Conservation (phyloP, 2,329 filamentous ascomycete species). For the Laburnicola sp. region DNA sequence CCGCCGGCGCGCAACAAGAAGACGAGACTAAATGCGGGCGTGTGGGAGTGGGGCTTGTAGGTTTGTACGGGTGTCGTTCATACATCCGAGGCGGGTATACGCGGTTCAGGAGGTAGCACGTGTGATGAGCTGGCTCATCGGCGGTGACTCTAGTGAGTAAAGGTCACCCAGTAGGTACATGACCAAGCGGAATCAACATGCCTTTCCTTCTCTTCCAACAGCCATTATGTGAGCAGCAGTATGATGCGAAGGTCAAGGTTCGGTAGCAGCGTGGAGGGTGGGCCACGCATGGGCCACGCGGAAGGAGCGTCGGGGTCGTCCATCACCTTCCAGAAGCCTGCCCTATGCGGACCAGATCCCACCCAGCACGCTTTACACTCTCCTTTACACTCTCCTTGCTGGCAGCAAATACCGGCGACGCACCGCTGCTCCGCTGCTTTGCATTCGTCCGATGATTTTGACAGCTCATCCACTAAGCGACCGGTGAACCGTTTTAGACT, state of each 20-base stretch:
- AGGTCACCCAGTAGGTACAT: neutral
- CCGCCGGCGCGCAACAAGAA: slow-evolving; percentile 15
- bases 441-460: neutral
- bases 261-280: neutral
- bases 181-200: neutral
- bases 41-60: slow-evolving; percentile 18
- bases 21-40: slow-evolving; percentile 9
- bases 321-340: slow-evolving; percentile 22
- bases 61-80: slow-evolving; percentile 26
- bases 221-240: neutral
- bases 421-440: neutral
- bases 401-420: slow-evolving; percentile 2
- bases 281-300: neutral
- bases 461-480: neutral
- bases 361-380: too few relatives aligned
- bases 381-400: neutral
- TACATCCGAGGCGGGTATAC: neutral
- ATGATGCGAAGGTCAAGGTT: neutral
- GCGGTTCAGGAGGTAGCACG: neutral
- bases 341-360: slow-evolving; percentile 5
- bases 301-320: neutral
- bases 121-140: neutral
- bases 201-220: neutral
- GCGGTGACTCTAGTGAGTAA: neutral
- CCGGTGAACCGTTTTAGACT: slow-evolving; percentile 6